Evolutionary conservation across 306 rosid genomes (phyloP).

Genomic region (Quercus glauca): DNA sequence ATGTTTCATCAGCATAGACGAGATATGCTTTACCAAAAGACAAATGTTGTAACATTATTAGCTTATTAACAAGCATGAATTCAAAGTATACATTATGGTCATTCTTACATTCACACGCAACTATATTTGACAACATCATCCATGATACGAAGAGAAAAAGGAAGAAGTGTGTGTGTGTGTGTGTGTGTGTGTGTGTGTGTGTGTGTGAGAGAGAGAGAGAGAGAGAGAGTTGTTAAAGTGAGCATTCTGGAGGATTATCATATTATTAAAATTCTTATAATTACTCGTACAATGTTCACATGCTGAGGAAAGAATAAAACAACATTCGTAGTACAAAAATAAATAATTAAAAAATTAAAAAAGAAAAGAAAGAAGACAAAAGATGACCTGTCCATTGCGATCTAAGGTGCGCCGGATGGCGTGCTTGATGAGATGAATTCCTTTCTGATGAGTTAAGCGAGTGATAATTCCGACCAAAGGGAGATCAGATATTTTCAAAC

Average conservation of each 20-base stretch:
- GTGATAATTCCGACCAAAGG: conserved; percentile 83
- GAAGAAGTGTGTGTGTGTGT: too few relatives aligned
- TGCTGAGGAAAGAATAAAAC: background rate
- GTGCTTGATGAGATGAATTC: conserved; percentile 96
- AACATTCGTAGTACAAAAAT: background rate
- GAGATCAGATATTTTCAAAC: conserved; percentile 63
- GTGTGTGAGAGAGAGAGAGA: background rate
- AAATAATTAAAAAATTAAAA: background rate
- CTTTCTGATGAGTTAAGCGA: conserved; percentile 95
- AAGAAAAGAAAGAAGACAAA: conserved; percentile 4
- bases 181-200: too few relatives aligned
- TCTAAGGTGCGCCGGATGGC: conserved; percentile 76
- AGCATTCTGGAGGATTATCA: background rate
- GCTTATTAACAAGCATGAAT: conserved; percentile 12
- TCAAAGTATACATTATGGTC: background rate
- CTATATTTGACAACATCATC: background rate
- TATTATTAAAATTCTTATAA: background rate
- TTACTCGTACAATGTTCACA: background rate
- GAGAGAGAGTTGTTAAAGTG: background rate
- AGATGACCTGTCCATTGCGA: conserved; percentile 80
- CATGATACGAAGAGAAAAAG: background rate
- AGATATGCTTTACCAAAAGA: background rate
- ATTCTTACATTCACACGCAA: conserved; percentile 10
- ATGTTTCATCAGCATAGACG: conserved; percentile 13
- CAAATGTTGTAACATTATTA: conserved; percentile 1